Conservation (phyloP, 2,329 filamentous ascomycete genomes). For the Calonectria fujianensis region DNA sequence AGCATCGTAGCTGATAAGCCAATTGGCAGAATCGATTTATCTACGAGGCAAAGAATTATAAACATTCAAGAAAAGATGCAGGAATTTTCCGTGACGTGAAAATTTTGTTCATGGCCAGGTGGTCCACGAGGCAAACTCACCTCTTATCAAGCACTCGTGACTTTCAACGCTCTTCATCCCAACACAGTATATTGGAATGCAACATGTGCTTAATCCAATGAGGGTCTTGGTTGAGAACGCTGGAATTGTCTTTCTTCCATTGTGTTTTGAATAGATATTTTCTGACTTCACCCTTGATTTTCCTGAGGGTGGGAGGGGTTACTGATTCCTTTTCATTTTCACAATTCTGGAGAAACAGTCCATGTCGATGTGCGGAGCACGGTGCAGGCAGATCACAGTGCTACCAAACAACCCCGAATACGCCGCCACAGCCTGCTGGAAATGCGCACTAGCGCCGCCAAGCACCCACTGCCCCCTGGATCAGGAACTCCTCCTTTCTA, state of each 20-base stretch:
- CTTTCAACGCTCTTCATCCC: not conserved
- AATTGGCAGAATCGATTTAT: not conserved
- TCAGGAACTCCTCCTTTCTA: slow-evolving; percentile 44
- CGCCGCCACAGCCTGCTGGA: slow-evolving; percentile 39
- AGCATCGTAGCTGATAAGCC: not conserved
- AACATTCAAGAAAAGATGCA: not conserved
- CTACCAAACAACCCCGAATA: slow-evolving; percentile 18
- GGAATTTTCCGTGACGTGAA: not conserved
- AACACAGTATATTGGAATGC: not conserved
- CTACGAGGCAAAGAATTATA: not conserved
- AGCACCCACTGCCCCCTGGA: slow-evolving; percentile 38
- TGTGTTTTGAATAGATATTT: not conserved
- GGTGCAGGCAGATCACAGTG: slow-evolving; percentile 20
- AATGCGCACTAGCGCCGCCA: slow-evolving; percentile 23
- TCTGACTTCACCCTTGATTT: not conserved
- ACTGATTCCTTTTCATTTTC: not conserved
- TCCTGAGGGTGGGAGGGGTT: not conserved
- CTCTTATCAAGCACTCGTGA: not conserved
- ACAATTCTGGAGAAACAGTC: not conserved
- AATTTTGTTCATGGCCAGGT: not conserved
- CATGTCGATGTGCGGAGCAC: slow-evolving; percentile 9
- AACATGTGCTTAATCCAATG: not conserved
- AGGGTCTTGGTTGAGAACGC: not conserved
- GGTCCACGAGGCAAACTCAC: not conserved
- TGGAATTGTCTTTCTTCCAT: not conserved